Base-by-base conservation (phyloP, 148 eudicot species). In the Amaranthus hypochondriacus region DNA sequence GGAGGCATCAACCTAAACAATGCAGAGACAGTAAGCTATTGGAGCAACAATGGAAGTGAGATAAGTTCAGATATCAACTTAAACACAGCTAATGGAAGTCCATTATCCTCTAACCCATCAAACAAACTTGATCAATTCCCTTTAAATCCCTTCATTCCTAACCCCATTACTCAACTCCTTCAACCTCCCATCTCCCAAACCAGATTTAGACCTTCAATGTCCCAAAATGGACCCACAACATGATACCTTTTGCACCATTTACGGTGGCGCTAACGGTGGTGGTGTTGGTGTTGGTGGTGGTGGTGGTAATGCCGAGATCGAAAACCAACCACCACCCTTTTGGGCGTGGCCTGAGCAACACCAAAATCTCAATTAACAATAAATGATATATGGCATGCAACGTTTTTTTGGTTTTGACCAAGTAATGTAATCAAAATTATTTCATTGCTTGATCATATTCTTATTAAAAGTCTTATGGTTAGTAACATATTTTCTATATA, bases 1-100 rank as follows among this genome's bases (percentile, higher is more conserved):
- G 90, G 92, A 48, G 74, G 81, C 53, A 85, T 85, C 6, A 88
- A 88, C 59, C 87, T 87, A 50, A 90, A 87, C 77, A 79, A 79
- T 69, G 78, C 84, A 48, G 87, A 85, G 53, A 85, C 88, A 6
- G 83, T 87, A 76, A 85, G 81, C 73, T 87, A 85, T 13, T 90
- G 96, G 96, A 88, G 88, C 80, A 88, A 82, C 82, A 78, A 85
- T 62, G 89, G 84, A 54, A 87, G 89, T 71, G 90, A 87, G 4
- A 86, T 82, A 51, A 87, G 84, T 51, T 85, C 83, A 18, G 89
- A 90, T 67, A 83, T 86, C 75, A 86, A 88, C 77, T 73, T 81
- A 48, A 81, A 83, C 54, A 64, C 86, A 28, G 71, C 82, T 46
- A 70, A 62, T 48, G 81, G 76, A 10, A 78, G 76, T 51, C 76